These are phyloP conservation scores for Termitomyces bulborhizus DNA, from an alignment of 768 basidiomycete species.

Conservation along the genomic window DNA sequence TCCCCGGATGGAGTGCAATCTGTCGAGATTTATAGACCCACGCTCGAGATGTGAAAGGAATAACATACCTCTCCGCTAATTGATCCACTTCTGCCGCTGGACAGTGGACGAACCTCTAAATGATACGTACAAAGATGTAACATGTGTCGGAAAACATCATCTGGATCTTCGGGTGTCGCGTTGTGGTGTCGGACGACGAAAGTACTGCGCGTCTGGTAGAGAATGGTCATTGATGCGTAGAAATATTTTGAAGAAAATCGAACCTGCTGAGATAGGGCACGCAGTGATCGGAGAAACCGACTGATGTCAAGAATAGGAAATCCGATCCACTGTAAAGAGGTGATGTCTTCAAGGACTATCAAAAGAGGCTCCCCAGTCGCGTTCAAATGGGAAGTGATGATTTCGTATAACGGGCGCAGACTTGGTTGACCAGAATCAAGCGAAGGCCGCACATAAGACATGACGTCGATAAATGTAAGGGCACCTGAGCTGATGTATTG, in stretches of 20 bases:
- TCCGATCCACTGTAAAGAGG: slow-evolving; percentile 70
- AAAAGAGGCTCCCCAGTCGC: slow-evolving; percentile 20
- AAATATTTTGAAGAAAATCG: neutral
- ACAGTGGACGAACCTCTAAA: slow-evolving; percentile 63
- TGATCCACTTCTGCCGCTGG: slow-evolving; percentile 70
- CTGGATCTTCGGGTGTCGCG: slow-evolving; percentile 46
- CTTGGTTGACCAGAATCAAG: slow-evolving; percentile 16
- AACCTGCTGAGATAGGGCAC: slow-evolving; percentile 51
- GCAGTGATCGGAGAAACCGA: slow-evolving; percentile 56
- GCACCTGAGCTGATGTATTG: slow-evolving; percentile 28
- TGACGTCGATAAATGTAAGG: slow-evolving; percentile 51
- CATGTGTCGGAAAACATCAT: slow-evolving; percentile 53
- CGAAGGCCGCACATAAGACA: slow-evolving; percentile 25
- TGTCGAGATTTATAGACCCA: slow-evolving; percentile 17
- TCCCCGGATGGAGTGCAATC: slow-evolving; percentile 60
- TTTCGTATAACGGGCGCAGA: slow-evolving; percentile 30
- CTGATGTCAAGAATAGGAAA: slow-evolving; percentile 41
- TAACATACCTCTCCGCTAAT: slow-evolving; percentile 66
- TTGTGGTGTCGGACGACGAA: slow-evolving; percentile 64
- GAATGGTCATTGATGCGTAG: neutral
- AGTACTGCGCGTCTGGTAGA: slow-evolving; percentile 41
- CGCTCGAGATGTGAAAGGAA: neutral
- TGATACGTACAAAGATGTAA: slow-evolving; percentile 64
- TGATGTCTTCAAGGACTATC: slow-evolving; percentile 67
- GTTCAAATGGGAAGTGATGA: slow-evolving; percentile 23